phyloP scores from a whole-genome alignment of 352 stramenopile genomes.

The Globisporangium canariense region DNA sequence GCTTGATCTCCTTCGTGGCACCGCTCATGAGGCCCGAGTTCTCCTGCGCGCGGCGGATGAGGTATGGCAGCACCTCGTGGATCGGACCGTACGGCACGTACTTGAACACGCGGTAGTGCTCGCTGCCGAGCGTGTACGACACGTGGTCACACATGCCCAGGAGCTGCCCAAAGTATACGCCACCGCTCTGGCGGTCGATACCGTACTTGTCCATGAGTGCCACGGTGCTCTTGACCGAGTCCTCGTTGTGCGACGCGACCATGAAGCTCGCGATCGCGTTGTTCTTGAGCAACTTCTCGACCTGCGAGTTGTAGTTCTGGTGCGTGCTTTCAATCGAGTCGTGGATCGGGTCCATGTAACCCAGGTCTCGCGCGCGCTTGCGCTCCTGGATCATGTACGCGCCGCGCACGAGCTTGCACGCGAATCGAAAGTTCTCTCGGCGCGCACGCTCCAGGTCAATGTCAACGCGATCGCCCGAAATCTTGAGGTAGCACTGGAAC shows the following conservation, averaged over 20 bases:
- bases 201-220: constrained; percentile 87
- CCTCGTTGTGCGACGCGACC: constrained; percentile 97
- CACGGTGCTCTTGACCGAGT: constrained; percentile 93
- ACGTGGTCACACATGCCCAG: constrained; percentile 98
- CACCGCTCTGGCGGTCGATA: constrained; percentile 68
- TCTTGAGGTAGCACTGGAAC: constrained; percentile 98
- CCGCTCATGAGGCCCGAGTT: constrained; percentile 92
- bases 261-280: constrained; percentile 93
- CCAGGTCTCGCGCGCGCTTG: constrained; percentile 82
- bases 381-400: constrained; percentile 98
- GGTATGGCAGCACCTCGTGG: constrained; percentile 95
- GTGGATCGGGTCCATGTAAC: constrained; percentile 91
- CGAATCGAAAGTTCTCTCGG: constrained; percentile 91
- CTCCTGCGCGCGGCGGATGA: constrained; percentile 95
- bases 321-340: constrained; percentile 93
- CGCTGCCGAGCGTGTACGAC: constrained; percentile 92
- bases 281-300: constrained; percentile 88
- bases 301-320: constrained; percentile 89
- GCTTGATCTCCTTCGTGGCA: constrained; percentile 65
- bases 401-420: constrained; percentile 96
- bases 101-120: constrained; percentile 95
- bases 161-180: constrained; percentile 96
- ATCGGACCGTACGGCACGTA: constrained; percentile 98
- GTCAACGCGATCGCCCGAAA: constrained; percentile 83
- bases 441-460: constrained; percentile 92